Base-by-base conservation (phyloP, 371 early-diverging fungal species). In the Phascolomyces articulosus region DNA sequence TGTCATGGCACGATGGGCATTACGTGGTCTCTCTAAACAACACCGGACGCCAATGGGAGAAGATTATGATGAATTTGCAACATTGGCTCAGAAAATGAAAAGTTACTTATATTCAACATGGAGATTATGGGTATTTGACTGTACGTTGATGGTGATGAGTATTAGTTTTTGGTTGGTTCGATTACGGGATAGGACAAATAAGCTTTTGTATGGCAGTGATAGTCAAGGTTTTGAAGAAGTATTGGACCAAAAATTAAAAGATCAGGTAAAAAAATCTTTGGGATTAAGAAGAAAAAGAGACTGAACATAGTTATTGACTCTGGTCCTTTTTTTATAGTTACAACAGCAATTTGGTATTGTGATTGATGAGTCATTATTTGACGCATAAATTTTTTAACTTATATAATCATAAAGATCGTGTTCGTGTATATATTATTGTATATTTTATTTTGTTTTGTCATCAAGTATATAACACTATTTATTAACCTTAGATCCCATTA, bases 1-100 rank as follows among this genome's bases (percentile, higher is more conserved):
- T 70, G 71, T 94, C 11, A 95, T 95, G 90, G 95, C 94, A 0
- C 77, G 87, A 23, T 93, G 88, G 82, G 96, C 96, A 7, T 92
- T 93, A 0, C 69, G 74, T 11, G 90, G 89, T 0, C 64, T 87
- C 7, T 83, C 80, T 16, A n/a, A 44, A n/a, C 44, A 44, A 18
- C 44, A 44, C 16, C n/a, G 15, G 44, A 11, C 29, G 54, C 3
- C 62, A 58, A 18, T 55, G 62, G n/a, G n/a, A n/a, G n/a, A n/a
- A n/a, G n/a, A n/a, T n/a, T n/a, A n/a, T 2, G 49, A 16, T 26
- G 4, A 23, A 24, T 20, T 8, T 28, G 0, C 24, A 11, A 10
- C 51, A 11, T 23, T 24, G 9, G 9, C 10, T 8, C 51, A 63
- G 15, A 68, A 34, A 56, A 56, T 55, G 59, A 63, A 63, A 20